phyloP scores from a whole-genome alignment of 176 grass and related monocot species.

The Echinochloa phyllopogon region DNA sequence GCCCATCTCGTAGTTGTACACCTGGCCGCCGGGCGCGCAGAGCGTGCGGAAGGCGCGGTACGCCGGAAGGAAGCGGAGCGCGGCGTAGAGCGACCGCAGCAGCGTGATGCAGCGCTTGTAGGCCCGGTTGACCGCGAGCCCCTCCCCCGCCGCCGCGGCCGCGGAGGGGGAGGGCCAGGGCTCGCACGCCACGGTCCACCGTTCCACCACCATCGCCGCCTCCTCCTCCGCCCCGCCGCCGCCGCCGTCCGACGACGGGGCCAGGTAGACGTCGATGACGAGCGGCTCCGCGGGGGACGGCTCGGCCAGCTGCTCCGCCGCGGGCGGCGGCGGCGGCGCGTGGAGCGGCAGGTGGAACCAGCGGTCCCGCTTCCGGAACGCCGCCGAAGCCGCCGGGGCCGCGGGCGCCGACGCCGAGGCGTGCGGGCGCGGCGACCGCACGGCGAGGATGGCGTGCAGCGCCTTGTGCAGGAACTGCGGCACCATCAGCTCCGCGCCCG shows the following conservation, averaged over 20 bases:
- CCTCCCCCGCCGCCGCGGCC: constrained; percentile 43
- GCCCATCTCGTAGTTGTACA: constrained; percentile 79
- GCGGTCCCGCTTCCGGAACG: constrained; percentile 58
- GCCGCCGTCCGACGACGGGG: constrained; percentile 39
- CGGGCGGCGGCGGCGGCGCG: constrained; percentile 56
- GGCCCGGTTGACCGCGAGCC: constrained; percentile 63
- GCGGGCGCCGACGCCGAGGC: background rate
- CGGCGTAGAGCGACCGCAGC: constrained; percentile 70
- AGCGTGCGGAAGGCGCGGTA: constrained; percentile 75
- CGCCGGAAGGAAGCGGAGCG: constrained; percentile 78
- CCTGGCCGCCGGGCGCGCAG: constrained; percentile 64
- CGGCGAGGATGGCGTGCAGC: constrained; percentile 87
- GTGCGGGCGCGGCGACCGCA: constrained; percentile 66
- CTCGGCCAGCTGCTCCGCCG: constrained; percentile 48
- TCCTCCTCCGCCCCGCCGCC: constrained; percentile 23
- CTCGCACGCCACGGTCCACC: constrained; percentile 77
- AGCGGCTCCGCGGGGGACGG: constrained; percentile 54
- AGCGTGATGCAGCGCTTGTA: constrained; percentile 89
- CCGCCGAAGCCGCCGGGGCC: constrained; percentile 13
- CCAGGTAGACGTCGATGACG: constrained; percentile 65
- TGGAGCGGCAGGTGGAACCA: constrained; percentile 85
- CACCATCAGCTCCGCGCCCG: constrained; percentile 84
- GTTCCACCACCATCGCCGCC: constrained; percentile 57
- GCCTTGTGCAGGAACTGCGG: constrained; percentile 78
- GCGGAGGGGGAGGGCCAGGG: constrained; percentile 40